Conservation (phyloP, 2,329 filamentous ascomycete genomes). For the Cadophora luteo-olivacea region DNA sequence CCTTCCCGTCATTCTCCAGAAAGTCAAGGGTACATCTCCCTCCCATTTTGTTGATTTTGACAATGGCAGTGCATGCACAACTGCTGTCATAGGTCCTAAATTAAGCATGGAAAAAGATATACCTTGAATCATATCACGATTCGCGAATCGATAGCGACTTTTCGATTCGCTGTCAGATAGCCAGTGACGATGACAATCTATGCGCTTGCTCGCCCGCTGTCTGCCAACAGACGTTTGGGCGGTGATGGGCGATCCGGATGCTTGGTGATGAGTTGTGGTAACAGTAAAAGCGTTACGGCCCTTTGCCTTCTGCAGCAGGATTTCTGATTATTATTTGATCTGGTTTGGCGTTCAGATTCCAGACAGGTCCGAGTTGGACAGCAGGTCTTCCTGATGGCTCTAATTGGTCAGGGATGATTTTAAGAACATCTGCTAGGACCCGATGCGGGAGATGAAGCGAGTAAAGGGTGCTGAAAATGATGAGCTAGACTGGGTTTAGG, state of each 20-base stretch:
- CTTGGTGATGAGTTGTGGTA: conserved; percentile 2
- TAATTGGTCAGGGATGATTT: conserved; percentile 11
- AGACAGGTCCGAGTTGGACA: conserved; percentile 4
- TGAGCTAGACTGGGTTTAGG: background rate
- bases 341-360: background rate
- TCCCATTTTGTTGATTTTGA: background rate
- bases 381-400: background rate
- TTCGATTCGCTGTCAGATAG: conserved; percentile 4
- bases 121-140: conserved; percentile 15
- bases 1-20: conserved; percentile 11
- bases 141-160: conserved; percentile 7
- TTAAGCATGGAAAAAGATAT: conserved; percentile 4
- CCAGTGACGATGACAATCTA: conserved; percentile 27
- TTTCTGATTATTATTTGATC: conserved; percentile 15
- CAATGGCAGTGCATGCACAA: conserved; percentile 16
- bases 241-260: background rate
- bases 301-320: conserved; percentile 5
- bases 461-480: conserved; percentile 14
- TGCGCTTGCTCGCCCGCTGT: conserved; percentile 21
- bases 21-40: conserved; percentile 9
- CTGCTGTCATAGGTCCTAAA: background rate
- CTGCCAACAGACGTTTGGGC: conserved; percentile 8
- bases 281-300: conserved; percentile 2
- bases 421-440: conserved; percentile 8
- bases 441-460: conserved; percentile 4